Conservation (phyloP, 2,329 filamentous ascomycete genomes). For the Cryphonectria radicalis region DNA sequence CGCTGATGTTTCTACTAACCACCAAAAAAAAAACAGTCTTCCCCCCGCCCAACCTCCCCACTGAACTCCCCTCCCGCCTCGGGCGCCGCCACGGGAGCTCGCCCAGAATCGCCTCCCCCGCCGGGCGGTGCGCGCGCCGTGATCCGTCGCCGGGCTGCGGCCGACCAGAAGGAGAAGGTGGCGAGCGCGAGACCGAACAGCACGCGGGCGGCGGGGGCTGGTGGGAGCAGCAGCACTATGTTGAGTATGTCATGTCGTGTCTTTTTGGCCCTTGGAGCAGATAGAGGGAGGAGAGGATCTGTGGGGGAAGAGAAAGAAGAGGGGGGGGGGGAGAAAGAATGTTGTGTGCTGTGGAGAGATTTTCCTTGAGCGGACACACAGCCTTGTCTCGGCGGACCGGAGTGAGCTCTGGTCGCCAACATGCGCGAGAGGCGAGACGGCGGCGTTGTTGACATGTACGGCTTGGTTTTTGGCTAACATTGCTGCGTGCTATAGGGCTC, state of each 20-base stretch:
- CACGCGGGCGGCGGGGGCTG: constrained; percentile 90
- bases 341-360: not conserved
- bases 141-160: constrained; percentile 91
- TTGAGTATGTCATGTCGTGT: constrained; percentile 64
- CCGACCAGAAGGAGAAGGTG: constrained; percentile 95
- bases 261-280: not conserved
- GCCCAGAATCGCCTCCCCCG: constrained; percentile 83
- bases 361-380: not conserved
- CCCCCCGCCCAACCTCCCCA: constrained; percentile 64
- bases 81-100: constrained; percentile 68
- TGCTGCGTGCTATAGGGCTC: constrained; percentile 64
- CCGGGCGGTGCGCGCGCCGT: constrained; percentile 94
- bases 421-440: not conserved
- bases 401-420: not conserved
- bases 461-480: constrained; percentile 4
- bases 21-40: constrained; percentile 54
- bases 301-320: no score
- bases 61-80: constrained; percentile 58
- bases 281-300: not conserved
- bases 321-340: not conserved
- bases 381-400: not conserved
- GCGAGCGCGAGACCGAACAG: constrained; percentile 92
- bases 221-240: constrained; percentile 97
- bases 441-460: not conserved
- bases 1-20: constrained; percentile 21